Base-by-base conservation (phyloP, 2,329 filamentous ascomycete genomes). In the Verticillium nubilum region DNA sequence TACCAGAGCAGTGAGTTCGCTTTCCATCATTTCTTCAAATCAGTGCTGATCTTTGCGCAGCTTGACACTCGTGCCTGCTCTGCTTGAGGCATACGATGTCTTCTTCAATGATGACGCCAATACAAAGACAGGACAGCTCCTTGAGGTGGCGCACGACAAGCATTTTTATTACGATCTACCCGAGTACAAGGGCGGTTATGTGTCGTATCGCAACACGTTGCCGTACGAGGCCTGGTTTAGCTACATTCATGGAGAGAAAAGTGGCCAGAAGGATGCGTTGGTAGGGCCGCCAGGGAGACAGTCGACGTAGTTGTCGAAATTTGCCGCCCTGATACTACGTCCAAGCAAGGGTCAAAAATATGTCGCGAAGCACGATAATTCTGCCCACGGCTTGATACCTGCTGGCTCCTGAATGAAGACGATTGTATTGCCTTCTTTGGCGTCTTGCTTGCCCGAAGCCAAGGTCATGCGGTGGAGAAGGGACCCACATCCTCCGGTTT, bases 1-100 rank as follows among this genome's bases (percentile, higher is more conserved):
- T 68, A 52, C 68, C 68, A n/a, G 70, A 72, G 53, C 69, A 64
- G 65, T 65, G 57, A 25, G 61, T 56, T 47, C 13, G 9, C 19
- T 15, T 28, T 12, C 5, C n/a, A n/a, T n/a, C n/a, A n/a, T n/a
- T n/a, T n/a, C n/a, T n/a, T n/a, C n/a, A n/a, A n/a, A n/a, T n/a
- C n/a, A n/a, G n/a, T n/a, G n/a, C 9, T 10, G 7, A 28, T n/a
- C 13, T n/a, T 54, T 4, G 15, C 6, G n/a, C 23, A 62, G 58
- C 26, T 47, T 62, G 53, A 62, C 59, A n/a, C n/a, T 55, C 13
- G 28, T 47, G 54, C 25, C 54, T 12, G 13, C 35, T 5, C 35
- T 56, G 10, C 13, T 56, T 19, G 35, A 37, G 19, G 63, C 61
- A 6, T 66, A 64, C 31, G 58, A 61, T 31, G 25, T 58, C 15